Evolutionary conservation across 495 filamentous ascomycete species (phyloP), one percentile per base, ranked within the genome.

Genomic region (Xylaria longipes): DNA sequence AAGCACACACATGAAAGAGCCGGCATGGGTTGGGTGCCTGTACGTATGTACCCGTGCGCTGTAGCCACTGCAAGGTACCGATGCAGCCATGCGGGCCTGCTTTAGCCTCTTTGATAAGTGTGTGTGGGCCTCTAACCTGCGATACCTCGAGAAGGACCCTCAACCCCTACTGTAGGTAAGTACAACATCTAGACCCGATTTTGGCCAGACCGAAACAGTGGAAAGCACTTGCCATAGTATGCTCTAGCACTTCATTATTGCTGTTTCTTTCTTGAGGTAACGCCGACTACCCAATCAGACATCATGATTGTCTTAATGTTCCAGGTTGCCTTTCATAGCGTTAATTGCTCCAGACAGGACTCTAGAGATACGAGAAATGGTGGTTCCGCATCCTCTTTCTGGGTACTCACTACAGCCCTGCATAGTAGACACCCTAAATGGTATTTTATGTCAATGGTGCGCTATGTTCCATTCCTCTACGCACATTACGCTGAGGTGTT

Each of bases 81-180:
- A 31, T 65, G 62, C 62, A 35, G 33, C 65, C 65, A 69, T 60
- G 52, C 15, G 66, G 66, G 56, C 37, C 54, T 58, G 37, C 50
- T 68, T 68, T 68, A 25, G 48, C 27, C 25, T 20, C 54, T 61
- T 69, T 67, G 50, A 56, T 67, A 35, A 61, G 56, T 69, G 66
- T 69, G 66, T 27, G 66, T 69, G 65, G 65, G 39, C 33, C 63
- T 6, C 22, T 7, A 6, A 37, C 57, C 57, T 61, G 33, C 57
- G 33, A 61, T 37, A 61, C 57, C 12, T 9, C 54, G 54, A 57
- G 54, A 29, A 14, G 54, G 27, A 33, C 54, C 29, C 12, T 20
- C 54, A 57, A 57, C 27, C 54, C 29, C 25, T 12, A n/a, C n/a
- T n/a, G n/a, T n/a, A n/a, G n/a, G n/a, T n/a, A n/a, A n/a, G n/a